Evolutionary conservation across 495 filamentous ascomycete species (phyloP), one percentile per base, ranked within the genome.

Genomic region (Durotheca rogersii): DNA sequence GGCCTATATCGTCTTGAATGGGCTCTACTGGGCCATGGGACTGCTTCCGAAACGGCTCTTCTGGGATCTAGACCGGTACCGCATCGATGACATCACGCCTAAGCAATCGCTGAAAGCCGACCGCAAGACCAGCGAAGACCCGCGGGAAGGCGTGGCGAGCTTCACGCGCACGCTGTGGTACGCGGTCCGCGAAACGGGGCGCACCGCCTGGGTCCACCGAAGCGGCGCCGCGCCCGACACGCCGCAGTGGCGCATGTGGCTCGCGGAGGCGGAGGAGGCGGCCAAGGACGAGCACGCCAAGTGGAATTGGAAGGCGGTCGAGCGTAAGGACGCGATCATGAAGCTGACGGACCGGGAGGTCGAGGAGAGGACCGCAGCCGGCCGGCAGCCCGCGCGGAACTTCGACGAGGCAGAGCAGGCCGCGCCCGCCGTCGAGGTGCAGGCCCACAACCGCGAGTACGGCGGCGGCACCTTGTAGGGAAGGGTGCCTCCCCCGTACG

Each of bases 1-100:
- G 12, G 65, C 71, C 6, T 85, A 85, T 49, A 78, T 84, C 41
- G 43, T 76, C 7, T 68, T 85, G 15, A 86, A 86, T 49, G 76
- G 76, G 7, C 46, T 77, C 0, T 86, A 83, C 61, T 85, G 81
- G 81, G 63, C 63, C 7, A 69, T 75, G 46, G 74, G 79, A 7
- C 42, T 83, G 51, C 37, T 81, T 12, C 71, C 72, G 0, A 67
- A 68, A 47, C 16, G 55, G 12, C 60, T 57, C 20, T 76, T 80
- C 57, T 81, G 79, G 78, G 76, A 81, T 41, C 45, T 81, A 29
- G 56, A 61, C 6, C 56, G 69, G 11, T 81, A 81, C 46, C 46
- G 69, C 0, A 61, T 62, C 16, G 27, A 37, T 4, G 69, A 73
- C 35, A 53, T 72, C 29, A 78, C 72, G 3, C 67, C 71, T 0